These are phyloP conservation scores for Scheffersomyces titani DNA, from an alignment of 1,139 yeast species.

Conservation along the genomic window DNA sequence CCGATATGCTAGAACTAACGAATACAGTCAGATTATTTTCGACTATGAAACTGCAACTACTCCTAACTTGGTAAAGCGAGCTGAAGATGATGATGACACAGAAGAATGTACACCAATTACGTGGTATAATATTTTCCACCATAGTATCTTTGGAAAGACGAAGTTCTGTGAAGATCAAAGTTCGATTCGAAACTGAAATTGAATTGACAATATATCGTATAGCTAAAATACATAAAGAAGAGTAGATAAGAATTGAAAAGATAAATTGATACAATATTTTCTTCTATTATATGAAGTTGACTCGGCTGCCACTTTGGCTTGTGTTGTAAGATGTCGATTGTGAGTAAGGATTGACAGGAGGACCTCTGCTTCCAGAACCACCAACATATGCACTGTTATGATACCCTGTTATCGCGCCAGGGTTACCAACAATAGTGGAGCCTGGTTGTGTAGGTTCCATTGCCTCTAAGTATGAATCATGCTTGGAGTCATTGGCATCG, in stretches of 20 bases:
- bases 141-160: conserved; percentile 49
- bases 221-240: neutral
- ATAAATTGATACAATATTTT: neutral
- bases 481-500: conserved; percentile 20
- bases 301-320: conserved; percentile 14
- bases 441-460: conserved; percentile 47
- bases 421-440: conserved; percentile 47
- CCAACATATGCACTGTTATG: conserved; percentile 13
- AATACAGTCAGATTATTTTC: conserved; percentile 1
- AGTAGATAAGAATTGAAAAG: conserved; percentile 11
- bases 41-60: neutral
- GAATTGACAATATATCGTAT: neutral
- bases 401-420: conserved; percentile 33
- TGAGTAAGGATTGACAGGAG: conserved; percentile 1
- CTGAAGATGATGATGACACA: conserved; percentile 3
- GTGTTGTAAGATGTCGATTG: conserved; percentile 1
- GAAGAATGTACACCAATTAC: conserved; percentile 45
- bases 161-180: conserved; percentile 32
- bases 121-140: conserved; percentile 51
- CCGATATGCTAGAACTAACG: neutral
- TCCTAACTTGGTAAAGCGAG: neutral
- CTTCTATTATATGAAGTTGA: conserved; percentile 11
- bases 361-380: conserved; percentile 4
- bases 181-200: neutral
- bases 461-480: conserved; percentile 34